Evolutionary conservation across 768 basidiomycete species (phyloP).

Genomic region (Macrolepiota dolichaula): DNA sequence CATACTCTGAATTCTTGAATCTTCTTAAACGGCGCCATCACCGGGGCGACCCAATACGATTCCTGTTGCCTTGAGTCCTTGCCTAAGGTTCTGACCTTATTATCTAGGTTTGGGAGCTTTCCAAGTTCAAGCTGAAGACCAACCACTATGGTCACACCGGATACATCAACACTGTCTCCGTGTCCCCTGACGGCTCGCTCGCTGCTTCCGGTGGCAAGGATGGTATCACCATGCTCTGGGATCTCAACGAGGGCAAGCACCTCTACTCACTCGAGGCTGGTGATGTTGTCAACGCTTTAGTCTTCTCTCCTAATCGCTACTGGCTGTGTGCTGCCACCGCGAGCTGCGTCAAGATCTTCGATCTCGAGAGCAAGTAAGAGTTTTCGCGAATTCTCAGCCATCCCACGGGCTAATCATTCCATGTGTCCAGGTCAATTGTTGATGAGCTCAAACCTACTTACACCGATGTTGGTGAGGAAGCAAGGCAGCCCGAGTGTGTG

Average conservation of each 20-base stretch:
- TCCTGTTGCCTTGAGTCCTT: slow-evolving; percentile 83
- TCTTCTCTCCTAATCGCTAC: slow-evolving; percentile 99
- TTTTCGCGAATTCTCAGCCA: not conserved
- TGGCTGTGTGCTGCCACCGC: slow-evolving; percentile 99
- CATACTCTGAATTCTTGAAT: slow-evolving; percentile 12
- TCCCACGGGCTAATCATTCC: not conserved
- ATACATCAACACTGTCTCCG: slow-evolving; percentile 98
- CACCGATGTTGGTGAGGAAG: slow-evolving; percentile 66
- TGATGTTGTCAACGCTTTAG: slow-evolving; percentile 97
- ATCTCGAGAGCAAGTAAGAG: slow-evolving; percentile 97
- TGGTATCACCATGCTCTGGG: slow-evolving; percentile 99
- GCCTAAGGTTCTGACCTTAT: slow-evolving; percentile 71
- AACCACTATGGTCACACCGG: slow-evolving; percentile 99
- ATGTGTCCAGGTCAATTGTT: slow-evolving; percentile 75
- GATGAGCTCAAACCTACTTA: slow-evolving; percentile 98
- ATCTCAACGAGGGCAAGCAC: slow-evolving; percentile 99
- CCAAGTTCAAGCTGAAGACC: slow-evolving; percentile 99
- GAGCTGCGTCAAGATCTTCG: slow-evolving; percentile 98
- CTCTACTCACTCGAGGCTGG: slow-evolving; percentile 99
- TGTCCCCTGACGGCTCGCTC: slow-evolving; percentile 98
- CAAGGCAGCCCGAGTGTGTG: slow-evolving; percentile 86
- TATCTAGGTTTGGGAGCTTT: slow-evolving; percentile 95
- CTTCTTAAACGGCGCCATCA: slow-evolving; percentile 22
- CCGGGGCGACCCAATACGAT: slow-evolving; percentile 45
- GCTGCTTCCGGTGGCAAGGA: slow-evolving; percentile 99